Conservation (phyloP, 805 yeast genomes). For the Yarrowia keelungensis region DNA sequence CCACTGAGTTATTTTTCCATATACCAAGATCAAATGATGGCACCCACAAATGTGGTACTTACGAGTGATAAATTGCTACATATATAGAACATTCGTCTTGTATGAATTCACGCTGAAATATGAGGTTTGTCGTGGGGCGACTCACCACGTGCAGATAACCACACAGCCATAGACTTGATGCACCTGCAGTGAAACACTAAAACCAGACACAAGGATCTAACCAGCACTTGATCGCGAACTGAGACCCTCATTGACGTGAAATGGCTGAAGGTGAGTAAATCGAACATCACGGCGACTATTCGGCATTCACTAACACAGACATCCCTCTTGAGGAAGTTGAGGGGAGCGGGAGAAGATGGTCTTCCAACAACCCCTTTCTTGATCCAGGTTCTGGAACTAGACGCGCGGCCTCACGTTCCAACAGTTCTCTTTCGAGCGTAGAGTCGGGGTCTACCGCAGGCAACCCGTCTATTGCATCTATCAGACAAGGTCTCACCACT, state of each 20-base stretch:
- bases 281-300: not conserved
- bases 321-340: conserved; percentile 24
- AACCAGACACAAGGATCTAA: not conserved
- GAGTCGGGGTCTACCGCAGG: conserved; percentile 18
- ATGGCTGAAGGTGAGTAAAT: conserved; percentile 32
- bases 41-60: too few relatives aligned
- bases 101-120: too few relatives aligned
- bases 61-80: too few relatives aligned
- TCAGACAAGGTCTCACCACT: conserved; percentile 15
- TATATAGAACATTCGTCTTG: too few relatives aligned
- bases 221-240: not conserved
- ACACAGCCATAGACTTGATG: conserved; percentile 4
- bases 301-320: conserved; percentile 15
- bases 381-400: conserved; percentile 12
- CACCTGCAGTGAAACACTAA: conserved; percentile 8
- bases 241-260: not conserved
- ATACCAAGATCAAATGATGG: too few relatives aligned
- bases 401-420: conserved; percentile 24
- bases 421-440: conserved; percentile 12
- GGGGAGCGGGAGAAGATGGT: conserved; percentile 19
- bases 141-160: not conserved
- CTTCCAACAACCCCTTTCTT: conserved; percentile 35
- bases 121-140: too few relatives aligned
- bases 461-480: conserved; percentile 21
- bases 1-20: too few relatives aligned